phyloP scores from a whole-genome alignment of 495 filamentous ascomycete genomes.

The Amphirosellinia nigrospora region DNA sequence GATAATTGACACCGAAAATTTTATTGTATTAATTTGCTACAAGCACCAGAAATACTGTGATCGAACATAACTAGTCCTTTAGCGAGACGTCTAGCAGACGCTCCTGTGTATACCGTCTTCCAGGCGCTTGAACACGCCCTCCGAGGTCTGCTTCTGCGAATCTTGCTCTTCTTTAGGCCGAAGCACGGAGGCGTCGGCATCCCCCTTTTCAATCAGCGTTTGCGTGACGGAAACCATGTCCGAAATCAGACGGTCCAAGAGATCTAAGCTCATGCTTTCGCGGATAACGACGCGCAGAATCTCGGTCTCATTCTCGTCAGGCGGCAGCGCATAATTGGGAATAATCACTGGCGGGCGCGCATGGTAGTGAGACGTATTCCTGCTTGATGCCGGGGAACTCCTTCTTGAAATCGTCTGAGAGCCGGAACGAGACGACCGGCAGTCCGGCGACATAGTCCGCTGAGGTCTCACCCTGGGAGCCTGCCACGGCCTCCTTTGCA shows the following conservation, averaged over 20 bases:
- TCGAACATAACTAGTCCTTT: too few relatives aligned
- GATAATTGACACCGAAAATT: background rate
- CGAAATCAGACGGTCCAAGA: conserved; percentile 66
- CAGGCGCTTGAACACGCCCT: conserved; percentile 48
- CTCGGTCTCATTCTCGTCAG: conserved; percentile 66
- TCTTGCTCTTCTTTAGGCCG: conserved; percentile 38
- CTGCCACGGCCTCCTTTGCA: conserved; percentile 41
- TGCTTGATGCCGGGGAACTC: conserved; percentile 71
- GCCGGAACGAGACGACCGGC: conserved; percentile 73
- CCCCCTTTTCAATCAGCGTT: conserved; percentile 59
- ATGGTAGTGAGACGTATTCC: conserved; percentile 65
- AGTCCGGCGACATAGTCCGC: conserved; percentile 71
- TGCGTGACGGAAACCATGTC: conserved; percentile 64
- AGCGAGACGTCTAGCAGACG: conserved; percentile 54
- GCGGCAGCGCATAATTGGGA: conserved; percentile 75
- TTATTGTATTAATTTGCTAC: background rate
- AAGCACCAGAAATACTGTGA: background rate
- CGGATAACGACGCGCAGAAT: conserved; percentile 73
- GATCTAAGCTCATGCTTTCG: conserved; percentile 71
- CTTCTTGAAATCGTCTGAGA: conserved; percentile 66
- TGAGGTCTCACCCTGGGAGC: conserved; percentile 52
- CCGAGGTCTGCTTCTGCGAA: conserved; percentile 26
- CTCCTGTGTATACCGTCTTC: conserved; percentile 63
- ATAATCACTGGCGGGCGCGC: conserved; percentile 77
- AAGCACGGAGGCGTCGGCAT: conserved; percentile 52